phyloP scores from a whole-genome alignment of 2,329 filamentous ascomycete genomes.

The Xylaria sp. region DNA sequence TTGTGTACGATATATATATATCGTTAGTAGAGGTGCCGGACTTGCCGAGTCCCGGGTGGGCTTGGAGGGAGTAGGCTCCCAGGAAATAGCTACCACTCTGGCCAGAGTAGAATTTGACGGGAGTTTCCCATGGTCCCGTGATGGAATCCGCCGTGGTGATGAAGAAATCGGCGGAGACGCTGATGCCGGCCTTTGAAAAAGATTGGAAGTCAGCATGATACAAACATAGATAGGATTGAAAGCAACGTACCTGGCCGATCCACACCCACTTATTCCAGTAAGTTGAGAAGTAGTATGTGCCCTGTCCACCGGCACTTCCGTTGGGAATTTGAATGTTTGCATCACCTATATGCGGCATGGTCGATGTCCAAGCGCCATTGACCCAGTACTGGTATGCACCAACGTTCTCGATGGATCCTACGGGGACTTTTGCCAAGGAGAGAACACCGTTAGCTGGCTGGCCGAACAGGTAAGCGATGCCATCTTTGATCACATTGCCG shows the following conservation, averaged over 20 bases:
- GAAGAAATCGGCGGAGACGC: slow-evolving; percentile 40
- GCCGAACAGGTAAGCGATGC: slow-evolving; percentile 41
- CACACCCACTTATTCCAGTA: slow-evolving; percentile 39
- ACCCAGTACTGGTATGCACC: slow-evolving; percentile 41
- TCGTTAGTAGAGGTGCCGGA: slow-evolving; percentile 31
- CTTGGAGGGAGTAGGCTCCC: slow-evolving; percentile 40
- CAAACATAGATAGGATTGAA: not conserved
- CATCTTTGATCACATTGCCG: slow-evolving; percentile 40
- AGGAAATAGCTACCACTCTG: slow-evolving; percentile 27
- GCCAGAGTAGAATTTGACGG: slow-evolving; percentile 36
- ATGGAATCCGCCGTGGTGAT: slow-evolving; percentile 38
- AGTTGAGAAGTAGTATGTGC: slow-evolving; percentile 39
- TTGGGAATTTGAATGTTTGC: slow-evolving; percentile 26
- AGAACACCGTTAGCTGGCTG: slow-evolving; percentile 34
- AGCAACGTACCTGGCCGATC: slow-evolving; percentile 36
- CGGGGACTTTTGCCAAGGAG: slow-evolving; percentile 39
- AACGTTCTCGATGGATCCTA: slow-evolving; percentile 37
- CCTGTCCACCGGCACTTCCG: slow-evolving; percentile 37
- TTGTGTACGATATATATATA: slow-evolving; percentile 41
- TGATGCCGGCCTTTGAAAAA: slow-evolving; percentile 25
- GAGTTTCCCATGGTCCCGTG: slow-evolving; percentile 38
- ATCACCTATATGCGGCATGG: slow-evolving; percentile 21
- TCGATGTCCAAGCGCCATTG: slow-evolving; percentile 29
- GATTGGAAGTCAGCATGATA: not conserved
- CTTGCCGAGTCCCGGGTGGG: slow-evolving; percentile 36